These are phyloP conservation scores for Solioccasus polychromus DNA, from an alignment of 768 basidiomycete genomes.

Conservation along the genomic window DNA sequence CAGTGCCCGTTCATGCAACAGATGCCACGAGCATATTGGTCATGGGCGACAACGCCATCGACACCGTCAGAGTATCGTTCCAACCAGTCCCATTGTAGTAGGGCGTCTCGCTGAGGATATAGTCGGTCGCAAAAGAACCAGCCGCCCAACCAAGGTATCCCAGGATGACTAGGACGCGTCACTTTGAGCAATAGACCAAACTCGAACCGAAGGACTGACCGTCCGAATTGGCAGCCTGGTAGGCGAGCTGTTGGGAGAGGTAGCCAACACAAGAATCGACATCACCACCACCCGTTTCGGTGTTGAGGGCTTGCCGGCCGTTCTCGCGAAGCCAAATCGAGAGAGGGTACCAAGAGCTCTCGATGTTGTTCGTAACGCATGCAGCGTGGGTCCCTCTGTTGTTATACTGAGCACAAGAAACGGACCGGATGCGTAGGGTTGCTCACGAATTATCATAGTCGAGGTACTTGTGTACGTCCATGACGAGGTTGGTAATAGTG, in stretches of 20 bases:
- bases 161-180: constrained; percentile 37
- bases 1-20: not conserved
- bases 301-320: constrained; percentile 53
- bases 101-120: constrained; percentile 36
- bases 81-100: constrained; percentile 30
- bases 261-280: constrained; percentile 43
- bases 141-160: constrained; percentile 60
- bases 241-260: constrained; percentile 45
- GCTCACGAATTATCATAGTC: constrained; percentile 52
- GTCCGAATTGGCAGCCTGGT: constrained; percentile 46
- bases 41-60: constrained; percentile 30
- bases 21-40: constrained; percentile 10
- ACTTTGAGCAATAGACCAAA: too few relatives aligned
- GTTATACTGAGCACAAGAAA: not conserved
- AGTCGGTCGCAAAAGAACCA: constrained; percentile 46
- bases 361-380: constrained; percentile 56
- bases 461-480: constrained; percentile 65
- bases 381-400: constrained; percentile 38
- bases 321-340: constrained; percentile 47
- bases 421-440: too few relatives aligned
- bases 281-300: constrained; percentile 61
- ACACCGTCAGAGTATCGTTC: constrained; percentile 35
- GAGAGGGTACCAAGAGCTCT: constrained; percentile 44
- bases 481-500: constrained; percentile 43
- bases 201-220: constrained; percentile 36